A percentile compares a stretch with the other conserved stretches of the same genome.
phyloP scores from a whole-genome alignment of 2,329 filamentous ascomycete genomes.

The Ophiostoma sp. region DNA sequence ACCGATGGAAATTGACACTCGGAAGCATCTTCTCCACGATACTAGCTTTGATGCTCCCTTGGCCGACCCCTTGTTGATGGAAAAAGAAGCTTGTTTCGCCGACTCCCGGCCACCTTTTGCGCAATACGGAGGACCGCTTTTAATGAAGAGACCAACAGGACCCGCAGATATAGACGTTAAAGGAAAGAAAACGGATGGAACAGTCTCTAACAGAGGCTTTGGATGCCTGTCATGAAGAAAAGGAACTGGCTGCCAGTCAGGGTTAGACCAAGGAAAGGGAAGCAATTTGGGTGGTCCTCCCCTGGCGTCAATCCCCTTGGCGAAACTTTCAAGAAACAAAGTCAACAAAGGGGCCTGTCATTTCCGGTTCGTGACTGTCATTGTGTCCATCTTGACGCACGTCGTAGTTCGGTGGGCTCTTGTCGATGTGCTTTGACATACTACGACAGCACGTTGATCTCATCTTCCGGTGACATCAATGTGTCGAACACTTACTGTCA shows the following conservation, averaged over 20 bases:
- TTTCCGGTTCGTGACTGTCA: background rate
- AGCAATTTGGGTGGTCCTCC: background rate
- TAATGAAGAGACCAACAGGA: background rate
- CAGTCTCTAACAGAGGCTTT: background rate
- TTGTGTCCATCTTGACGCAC: background rate
- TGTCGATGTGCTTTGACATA: background rate
- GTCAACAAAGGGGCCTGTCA: background rate
- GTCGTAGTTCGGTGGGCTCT: background rate
- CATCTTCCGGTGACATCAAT: background rate
- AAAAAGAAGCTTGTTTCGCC: background rate
- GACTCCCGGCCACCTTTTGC: background rate
- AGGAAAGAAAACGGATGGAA: constrained; percentile 7
- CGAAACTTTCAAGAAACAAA: constrained; percentile 29
- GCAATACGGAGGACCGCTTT: background rate
- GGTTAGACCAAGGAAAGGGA: background rate
- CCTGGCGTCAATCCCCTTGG: constrained; percentile 27
- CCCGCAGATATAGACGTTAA: background rate
- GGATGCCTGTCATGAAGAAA: background rate
- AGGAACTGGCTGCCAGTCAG: background rate
- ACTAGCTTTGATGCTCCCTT: background rate
- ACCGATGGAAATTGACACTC: background rate
- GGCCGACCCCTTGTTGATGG: background rate
- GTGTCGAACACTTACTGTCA: background rate
- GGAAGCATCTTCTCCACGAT: background rate
- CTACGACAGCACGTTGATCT: background rate